Percentiles rank a stretch among this genome's conserved stretches.
phyloP scores from a whole-genome alignment of 305 asterid genomes.

The Fraxinus velutina region DNA sequence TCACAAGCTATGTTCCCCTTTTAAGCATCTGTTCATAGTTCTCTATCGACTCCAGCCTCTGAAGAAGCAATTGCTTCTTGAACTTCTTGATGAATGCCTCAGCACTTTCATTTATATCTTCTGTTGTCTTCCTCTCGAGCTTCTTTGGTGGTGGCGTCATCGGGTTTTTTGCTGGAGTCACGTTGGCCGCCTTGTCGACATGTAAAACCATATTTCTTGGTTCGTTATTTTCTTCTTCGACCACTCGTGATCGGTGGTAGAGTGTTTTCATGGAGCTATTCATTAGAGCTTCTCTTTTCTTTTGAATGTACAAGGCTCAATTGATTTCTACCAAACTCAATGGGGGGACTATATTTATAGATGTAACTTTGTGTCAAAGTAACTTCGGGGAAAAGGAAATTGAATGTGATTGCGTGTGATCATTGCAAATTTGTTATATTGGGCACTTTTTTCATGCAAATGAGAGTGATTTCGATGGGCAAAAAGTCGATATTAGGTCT shows the following conservation, averaged over 20 bases:
- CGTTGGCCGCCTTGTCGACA: neutral
- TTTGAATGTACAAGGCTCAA: neutral
- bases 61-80: slow-evolving; percentile 55
- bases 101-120: slow-evolving; percentile 61
- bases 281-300: slow-evolving; percentile 6
- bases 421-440: neutral
- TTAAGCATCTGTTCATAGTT: slow-evolving; percentile 67
- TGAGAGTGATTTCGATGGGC: neutral
- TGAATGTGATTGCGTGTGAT: slow-evolving; percentile 18
- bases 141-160: slow-evolving; percentile 28
- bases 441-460: neutral
- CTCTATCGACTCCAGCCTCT: slow-evolving; percentile 74
- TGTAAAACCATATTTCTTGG: slow-evolving; percentile 4
- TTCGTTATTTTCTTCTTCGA: slow-evolving; percentile 9
- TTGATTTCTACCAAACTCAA: neutral
- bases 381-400: slow-evolving; percentile 9
- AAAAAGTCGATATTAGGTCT: neutral
- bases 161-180: slow-evolving; percentile 2
- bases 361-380: slow-evolving; percentile 5
- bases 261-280: slow-evolving; percentile 20
- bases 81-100: slow-evolving; percentile 69
- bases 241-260: slow-evolving; percentile 9
- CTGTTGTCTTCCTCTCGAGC: slow-evolving; percentile 40
- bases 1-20: slow-evolving; percentile 46
- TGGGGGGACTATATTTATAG: slow-evolving; percentile 19